These are phyloP conservation scores for Escallonia herrerae DNA, from an alignment of 129 eudicot species.

Conservation along the genomic window DNA sequence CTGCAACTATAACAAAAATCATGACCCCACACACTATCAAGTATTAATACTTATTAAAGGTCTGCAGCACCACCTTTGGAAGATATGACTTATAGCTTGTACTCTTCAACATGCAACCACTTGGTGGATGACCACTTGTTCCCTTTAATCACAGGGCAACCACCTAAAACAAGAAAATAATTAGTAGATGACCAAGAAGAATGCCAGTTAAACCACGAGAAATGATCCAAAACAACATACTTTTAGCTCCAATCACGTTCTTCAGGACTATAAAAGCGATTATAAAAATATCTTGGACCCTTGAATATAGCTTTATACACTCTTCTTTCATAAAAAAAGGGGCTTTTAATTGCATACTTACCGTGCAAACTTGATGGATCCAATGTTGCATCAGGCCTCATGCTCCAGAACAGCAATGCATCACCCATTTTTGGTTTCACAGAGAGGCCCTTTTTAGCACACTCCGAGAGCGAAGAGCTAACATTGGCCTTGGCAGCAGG, in stretches of 20 bases:
- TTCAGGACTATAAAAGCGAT: too few relatives aligned
- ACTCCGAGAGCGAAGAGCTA: conserved; percentile 63
- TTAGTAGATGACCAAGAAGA: too few relatives aligned
- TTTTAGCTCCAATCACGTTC: too few relatives aligned
- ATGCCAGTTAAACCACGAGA: too few relatives aligned
- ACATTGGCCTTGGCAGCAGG: conserved; percentile 72
- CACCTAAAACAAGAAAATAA: conserved; percentile 36
- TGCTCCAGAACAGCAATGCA: conserved; percentile 98
- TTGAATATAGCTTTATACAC: too few relatives aligned
- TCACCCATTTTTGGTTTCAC: conserved; percentile 92
- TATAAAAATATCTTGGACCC: too few relatives aligned
- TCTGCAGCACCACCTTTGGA: conserved; percentile 7
- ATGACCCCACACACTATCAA: background rate
- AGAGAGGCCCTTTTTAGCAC: conserved; percentile 83
- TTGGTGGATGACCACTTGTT: conserved; percentile 95
- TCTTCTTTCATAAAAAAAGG: too few relatives aligned
- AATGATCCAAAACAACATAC: too few relatives aligned
- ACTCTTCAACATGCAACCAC: conserved; percentile 93
- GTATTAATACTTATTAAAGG: background rate
- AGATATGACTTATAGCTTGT: conserved; percentile 37
- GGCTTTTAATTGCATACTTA: conserved; percentile 9
- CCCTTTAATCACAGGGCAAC: conserved; percentile 96
- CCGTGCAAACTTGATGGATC: conserved; percentile 96
- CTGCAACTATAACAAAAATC: background rate
- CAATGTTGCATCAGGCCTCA: conserved; percentile 94